Evolutionary conservation across 225 moss, liverwort and hornwort genomes (phyloP).

Genomic region (Bryoerythrophyllum caledonicum): DNA sequence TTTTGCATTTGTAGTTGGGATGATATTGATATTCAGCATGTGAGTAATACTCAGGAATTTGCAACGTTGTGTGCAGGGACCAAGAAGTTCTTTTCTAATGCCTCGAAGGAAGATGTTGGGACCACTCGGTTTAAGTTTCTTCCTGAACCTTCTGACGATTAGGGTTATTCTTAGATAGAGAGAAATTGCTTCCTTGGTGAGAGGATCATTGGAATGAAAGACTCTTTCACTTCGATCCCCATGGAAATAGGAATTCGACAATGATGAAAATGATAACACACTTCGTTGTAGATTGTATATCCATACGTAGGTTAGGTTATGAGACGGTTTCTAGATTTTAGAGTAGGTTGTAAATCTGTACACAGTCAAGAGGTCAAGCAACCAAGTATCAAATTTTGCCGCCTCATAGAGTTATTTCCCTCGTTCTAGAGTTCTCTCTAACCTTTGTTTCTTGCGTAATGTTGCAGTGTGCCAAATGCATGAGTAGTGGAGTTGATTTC

Average conservation of each 20-base stretch:
- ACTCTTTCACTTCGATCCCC: conserved; percentile 9
- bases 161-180: background rate
- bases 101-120: conserved; percentile 40
- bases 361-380: background rate
- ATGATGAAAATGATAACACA: conserved; percentile 24
- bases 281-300: conserved; percentile 15
- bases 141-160: conserved; percentile 46
- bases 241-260: conserved; percentile 17
- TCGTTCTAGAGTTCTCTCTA: too few species aligned
- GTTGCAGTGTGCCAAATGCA: too few species aligned
- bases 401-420: background rate
- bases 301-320: conserved; percentile 1
- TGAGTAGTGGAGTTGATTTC: too few species aligned
- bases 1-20: background rate
- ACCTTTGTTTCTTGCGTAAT: background rate
- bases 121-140: conserved; percentile 39
- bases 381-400: conserved; percentile 7
- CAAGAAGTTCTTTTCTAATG: conserved; percentile 36
- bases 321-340: background rate
- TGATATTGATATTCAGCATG: background rate
- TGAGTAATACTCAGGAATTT: background rate
- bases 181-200: background rate
- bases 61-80: conserved; percentile 33
- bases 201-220: background rate
- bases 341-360: conserved; percentile 18